Base-by-base conservation (phyloP, 2,329 filamentous ascomycete genomes). In the Xylariales sp. region DNA sequence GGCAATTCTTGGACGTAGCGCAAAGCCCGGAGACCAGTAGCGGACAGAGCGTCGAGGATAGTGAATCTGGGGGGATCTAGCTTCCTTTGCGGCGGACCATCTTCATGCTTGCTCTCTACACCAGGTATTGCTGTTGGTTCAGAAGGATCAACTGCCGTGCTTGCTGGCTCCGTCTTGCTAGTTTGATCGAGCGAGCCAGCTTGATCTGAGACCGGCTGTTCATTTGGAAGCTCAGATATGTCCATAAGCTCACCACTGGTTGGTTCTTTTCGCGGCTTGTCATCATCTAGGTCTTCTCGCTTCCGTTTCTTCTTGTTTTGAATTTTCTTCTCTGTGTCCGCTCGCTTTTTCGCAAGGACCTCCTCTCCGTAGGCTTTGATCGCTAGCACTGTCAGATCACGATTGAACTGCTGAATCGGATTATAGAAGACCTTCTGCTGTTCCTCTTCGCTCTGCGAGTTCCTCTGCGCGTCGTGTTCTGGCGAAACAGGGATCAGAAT, bases 371-470 rank as follows among this genome's bases (percentile, higher is more conserved):
- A 95, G 0, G 86, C 86, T 57, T 87, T 88, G 62, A 98, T 95
- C 1, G 88, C 88, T 11, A 98, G 75, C 19, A 96, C 88, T 46
- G 88, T 96, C 50, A 98, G 66, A 60, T 98, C 93, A 34, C 94
- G 85, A 64, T 98, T 98, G 73, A 97, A 98, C 60, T 98, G 93
- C 61, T 98, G 93, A 41, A 98, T 96, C 0, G 93, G 91, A 55
- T 98, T 98, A 74, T 98, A 98, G 59, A 98, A 98, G 42, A 98
- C 94, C 54, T 91, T 85, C 52, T 82, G 77, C 28, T 80, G 72
- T 52, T 80, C 73, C 38, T 82, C 76, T 45, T 75, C 69, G 54
- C 79, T 76, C 35, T 54, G 53, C 22, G 49, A 42, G 19, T 52
- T 49, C n/a, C n/a, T n/a, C 25, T 62, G 60, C 19, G 51, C 53